These are phyloP conservation scores for Eutrema heterophyllum DNA, from an alignment of 345 rosid genomes.

Conservation along the genomic window DNA sequence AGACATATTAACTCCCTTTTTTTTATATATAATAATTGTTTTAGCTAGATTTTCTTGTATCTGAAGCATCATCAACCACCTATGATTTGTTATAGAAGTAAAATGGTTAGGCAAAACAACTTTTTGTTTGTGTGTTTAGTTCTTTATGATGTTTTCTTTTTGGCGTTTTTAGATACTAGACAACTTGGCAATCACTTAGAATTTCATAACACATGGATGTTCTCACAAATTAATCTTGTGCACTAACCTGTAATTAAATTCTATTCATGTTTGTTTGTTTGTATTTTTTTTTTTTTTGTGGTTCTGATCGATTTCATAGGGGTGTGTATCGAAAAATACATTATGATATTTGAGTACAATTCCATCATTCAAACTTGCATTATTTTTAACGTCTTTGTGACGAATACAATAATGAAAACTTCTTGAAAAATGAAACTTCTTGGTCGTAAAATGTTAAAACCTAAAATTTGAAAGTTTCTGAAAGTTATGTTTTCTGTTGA, in stretches of 20 bases:
- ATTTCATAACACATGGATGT: not conserved
- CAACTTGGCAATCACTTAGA: not conserved
- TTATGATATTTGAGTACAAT: not conserved
- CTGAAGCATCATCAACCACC: conserved; percentile 18
- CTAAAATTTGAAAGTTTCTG: not conserved
- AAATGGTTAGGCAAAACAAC: conserved; percentile 14
- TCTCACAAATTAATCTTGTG: not conserved
- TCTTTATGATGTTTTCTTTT: conserved; percentile 4
- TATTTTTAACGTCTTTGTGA: not conserved
- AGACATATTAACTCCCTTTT: not conserved
- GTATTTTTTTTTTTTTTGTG: not conserved
- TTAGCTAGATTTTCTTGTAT: conserved; percentile 5
- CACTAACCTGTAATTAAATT: not conserved
- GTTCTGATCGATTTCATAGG: not conserved
- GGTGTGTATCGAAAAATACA: not conserved
- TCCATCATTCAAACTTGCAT: not conserved
- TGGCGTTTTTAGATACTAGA: not conserved
- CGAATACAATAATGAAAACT: not conserved
- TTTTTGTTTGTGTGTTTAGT: conserved; percentile 8
- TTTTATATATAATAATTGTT: not conserved
- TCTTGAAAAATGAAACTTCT: not conserved
- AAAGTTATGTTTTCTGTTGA: not conserved
- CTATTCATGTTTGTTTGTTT: not conserved
- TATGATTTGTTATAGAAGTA: conserved; percentile 13
- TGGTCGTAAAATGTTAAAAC: not conserved